phyloP scores from a whole-genome alignment of 306 rosid genomes.

The Pyrus betulifolia region DNA sequence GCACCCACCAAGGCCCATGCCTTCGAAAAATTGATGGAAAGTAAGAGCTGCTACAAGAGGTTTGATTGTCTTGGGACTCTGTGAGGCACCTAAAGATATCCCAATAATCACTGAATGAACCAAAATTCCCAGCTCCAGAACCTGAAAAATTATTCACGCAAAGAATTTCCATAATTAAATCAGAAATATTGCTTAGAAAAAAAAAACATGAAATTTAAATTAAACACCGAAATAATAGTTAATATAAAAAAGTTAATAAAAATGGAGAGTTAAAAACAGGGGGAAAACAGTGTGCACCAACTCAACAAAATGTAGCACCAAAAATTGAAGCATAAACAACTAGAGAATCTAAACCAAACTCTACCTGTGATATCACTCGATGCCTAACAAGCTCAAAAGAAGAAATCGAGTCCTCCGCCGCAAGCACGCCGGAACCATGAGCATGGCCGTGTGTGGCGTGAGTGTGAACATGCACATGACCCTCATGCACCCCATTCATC shows the following conservation, averaged over 20 bases:
- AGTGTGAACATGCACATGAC: slow-evolving; percentile 85
- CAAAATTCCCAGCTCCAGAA: slow-evolving; percentile 39
- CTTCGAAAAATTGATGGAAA: slow-evolving; percentile 59
- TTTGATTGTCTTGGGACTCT: slow-evolving; percentile 42
- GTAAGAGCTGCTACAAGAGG: slow-evolving; percentile 53
- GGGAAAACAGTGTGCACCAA: neutral
- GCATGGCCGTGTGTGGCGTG: slow-evolving; percentile 95
- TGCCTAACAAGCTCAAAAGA: slow-evolving; percentile 48
- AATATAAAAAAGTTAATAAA: neutral
- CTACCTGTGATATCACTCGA: slow-evolving; percentile 74
- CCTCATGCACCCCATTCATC: slow-evolving; percentile 32
- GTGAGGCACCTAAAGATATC: slow-evolving; percentile 51
- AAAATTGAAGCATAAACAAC: neutral
- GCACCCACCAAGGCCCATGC: slow-evolving; percentile 55
- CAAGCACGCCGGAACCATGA: slow-evolving; percentile 45
- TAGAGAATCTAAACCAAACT: neutral
- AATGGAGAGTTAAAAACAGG: neutral
- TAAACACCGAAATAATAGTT: neutral
- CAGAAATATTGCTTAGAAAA: neutral
- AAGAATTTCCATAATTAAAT: neutral
- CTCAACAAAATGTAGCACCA: neutral
- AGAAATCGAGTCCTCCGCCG: neutral
- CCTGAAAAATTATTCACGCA: slow-evolving; percentile 7
- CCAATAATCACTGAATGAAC: slow-evolving; percentile 57
- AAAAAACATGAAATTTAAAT: neutral